Conservation (phyloP, 2,329 filamentous ascomycete species). For the Ophiognomonia clavigignenti-juglandacearum region DNA sequence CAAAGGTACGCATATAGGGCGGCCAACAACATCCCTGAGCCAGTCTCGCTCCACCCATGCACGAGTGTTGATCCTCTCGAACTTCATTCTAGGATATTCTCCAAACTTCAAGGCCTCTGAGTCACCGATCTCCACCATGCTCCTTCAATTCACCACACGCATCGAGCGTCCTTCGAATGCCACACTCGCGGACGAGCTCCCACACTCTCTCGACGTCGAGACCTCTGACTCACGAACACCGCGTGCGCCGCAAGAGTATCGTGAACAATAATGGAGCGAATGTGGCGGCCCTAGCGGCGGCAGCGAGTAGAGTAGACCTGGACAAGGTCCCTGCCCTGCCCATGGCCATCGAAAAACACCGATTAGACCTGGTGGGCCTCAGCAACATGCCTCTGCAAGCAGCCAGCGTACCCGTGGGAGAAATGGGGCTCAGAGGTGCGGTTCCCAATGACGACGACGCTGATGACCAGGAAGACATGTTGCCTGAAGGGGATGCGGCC, state of each 20-base stretch:
- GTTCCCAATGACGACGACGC: conserved; percentile 58
- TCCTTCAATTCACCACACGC: conserved; percentile 54
- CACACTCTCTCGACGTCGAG: conserved; percentile 70
- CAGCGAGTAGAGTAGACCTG: conserved; percentile 41
- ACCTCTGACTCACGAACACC: conserved; percentile 74
- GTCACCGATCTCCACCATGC: conserved; percentile 52
- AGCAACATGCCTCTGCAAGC: conserved; percentile 61
- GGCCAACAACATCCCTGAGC: conserved; percentile 18
- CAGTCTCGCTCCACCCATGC: conserved; percentile 23
- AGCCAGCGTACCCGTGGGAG: conserved; percentile 61
- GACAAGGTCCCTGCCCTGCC: conserved; percentile 50
- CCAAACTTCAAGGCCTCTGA: conserved; percentile 62
- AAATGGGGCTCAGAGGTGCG: conserved; percentile 39
- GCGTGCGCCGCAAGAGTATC: conserved; percentile 91
- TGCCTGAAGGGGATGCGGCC: conserved; percentile 47
- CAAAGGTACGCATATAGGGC: conserved; percentile 43
- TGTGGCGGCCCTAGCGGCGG: conserved; percentile 70
- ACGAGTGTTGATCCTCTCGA: conserved; percentile 33
- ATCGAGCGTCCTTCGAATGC: conserved; percentile 53
- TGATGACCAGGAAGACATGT: conserved; percentile 61
- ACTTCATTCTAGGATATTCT: conserved; percentile 51
- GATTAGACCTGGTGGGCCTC: conserved; percentile 35
- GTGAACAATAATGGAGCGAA: conserved; percentile 68
- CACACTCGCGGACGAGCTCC: conserved; percentile 71
- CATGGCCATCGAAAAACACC: conserved; percentile 54